These are phyloP conservation scores for Dactylellina cionopaga DNA, from an alignment of 2,329 filamentous ascomycete genomes.

Conservation along the genomic window DNA sequence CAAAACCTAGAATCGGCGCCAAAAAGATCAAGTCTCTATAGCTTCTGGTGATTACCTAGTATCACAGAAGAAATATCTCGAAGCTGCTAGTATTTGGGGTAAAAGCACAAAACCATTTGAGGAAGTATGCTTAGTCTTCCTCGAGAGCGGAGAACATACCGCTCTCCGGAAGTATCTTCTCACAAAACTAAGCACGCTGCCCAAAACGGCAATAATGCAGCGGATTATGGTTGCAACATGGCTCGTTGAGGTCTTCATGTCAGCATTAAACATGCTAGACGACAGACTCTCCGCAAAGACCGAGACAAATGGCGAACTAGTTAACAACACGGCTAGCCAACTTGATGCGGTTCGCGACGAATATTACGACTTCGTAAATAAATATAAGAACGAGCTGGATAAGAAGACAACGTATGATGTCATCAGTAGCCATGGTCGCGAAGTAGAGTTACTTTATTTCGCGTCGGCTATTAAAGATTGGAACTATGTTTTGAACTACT, in stretches of 20 bases:
- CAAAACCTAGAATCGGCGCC: conserved; percentile 67
- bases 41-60: conserved; percentile 90
- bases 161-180: conserved; percentile 88
- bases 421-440: conserved; percentile 91
- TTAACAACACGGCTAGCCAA: conserved; percentile 51
- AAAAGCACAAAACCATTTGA: conserved; percentile 97
- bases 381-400: conserved; percentile 87
- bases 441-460: conserved; percentile 91
- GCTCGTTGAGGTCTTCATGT: conserved; percentile 97
- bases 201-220: conserved; percentile 88
- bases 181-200: conserved; percentile 82
- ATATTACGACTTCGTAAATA: conserved; percentile 86
- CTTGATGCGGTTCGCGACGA: conserved; percentile 68
- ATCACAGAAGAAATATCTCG: conserved; percentile 79
- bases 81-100: conserved; percentile 90
- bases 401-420: conserved; percentile 93
- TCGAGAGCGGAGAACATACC: conserved; percentile 89
- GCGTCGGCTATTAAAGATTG: conserved; percentile 89
- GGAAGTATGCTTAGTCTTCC: conserved; percentile 88
- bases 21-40: conserved; percentile 90
- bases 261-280: conserved; percentile 91
- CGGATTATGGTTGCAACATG: conserved; percentile 93
- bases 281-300: conserved; percentile 89
- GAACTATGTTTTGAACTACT: conserved; percentile 94
- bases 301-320: conserved; percentile 25